Conservation (phyloP, 805 yeast genomes). For the Priceomyces medius region DNA sequence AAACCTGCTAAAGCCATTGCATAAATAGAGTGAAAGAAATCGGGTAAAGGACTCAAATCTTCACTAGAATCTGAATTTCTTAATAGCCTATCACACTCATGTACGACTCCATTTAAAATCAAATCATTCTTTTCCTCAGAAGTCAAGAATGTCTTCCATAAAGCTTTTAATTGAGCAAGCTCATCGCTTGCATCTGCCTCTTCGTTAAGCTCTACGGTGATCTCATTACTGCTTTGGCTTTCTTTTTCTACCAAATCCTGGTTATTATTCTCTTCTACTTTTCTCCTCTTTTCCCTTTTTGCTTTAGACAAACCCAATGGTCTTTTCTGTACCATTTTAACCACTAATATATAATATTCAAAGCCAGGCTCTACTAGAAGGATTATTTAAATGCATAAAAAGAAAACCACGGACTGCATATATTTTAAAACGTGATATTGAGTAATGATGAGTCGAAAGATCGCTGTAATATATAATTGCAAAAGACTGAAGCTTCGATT, state of each 20-base stretch:
- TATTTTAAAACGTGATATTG: conserved; percentile 9
- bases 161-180: conserved; percentile 67
- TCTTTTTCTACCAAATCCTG: not conserved
- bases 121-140: conserved; percentile 62
- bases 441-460: conserved; percentile 6
- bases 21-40: conserved; percentile 68
- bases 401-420: not conserved
- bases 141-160: conserved; percentile 63
- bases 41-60: conserved; percentile 26
- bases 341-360: not conserved
- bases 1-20: conserved; percentile 68
- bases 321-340: conserved; percentile 25
- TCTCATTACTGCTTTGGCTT: conserved; percentile 15
- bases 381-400: no score
- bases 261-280: conserved; percentile 20
- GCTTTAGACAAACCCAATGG: conserved; percentile 45
- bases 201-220: conserved; percentile 64
- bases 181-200: conserved; percentile 76
- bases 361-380: not conserved
- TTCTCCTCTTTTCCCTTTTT: conserved; percentile 48
- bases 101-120: conserved; percentile 80
- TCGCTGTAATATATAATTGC: not conserved
- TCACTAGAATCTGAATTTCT: conserved; percentile 35
- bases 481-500: not conserved
- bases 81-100: conserved; percentile 82